Base-by-base conservation (phyloP, 805 yeast species). In the Ogataea saltuana region DNA sequence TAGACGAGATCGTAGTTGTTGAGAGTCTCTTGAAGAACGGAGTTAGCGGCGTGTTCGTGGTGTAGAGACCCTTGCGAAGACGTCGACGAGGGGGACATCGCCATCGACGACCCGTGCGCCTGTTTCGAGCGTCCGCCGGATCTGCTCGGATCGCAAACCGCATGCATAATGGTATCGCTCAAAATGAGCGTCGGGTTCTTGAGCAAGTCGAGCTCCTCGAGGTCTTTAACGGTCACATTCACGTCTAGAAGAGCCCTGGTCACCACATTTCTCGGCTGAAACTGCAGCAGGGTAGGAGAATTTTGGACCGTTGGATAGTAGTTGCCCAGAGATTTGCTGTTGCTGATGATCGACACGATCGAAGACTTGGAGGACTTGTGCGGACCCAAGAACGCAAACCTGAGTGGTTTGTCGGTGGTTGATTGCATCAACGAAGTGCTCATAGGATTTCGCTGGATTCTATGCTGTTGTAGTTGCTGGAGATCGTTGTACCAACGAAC, bases 251-350 rank as follows among this genome's bases (percentile, higher is more conserved):
- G 51, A 0, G 75, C 64, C 25, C 72, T 63, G 0, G 79, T 65
- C 13, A 59, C 48, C 0, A 48, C 50, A 11, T 66, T 56, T 13
- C 54, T 54, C 0, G 90, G 81, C 5, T 56, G 60, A 55, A 70
- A 85, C 15, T 78, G 78, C 46, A 81, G 71, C 29, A 84, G 58
- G 44, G 80, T 68, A 19, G 88, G 78, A 4, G 76, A 76, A 44
- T 81, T 80, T 42, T 72, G 75, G 33, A 75, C 68, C 3, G 91
- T 85, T 4, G 93, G 95, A 54, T 85, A 85, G 58, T 85, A 83
- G 0, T 85, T 84, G 45, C 83, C 89, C 38, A 79, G 34, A 1
- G 65, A 59, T 34, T 57, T 56, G 33, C 53, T 50, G 35, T 58
- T 60, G 31, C 59, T 43, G 16, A 62, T 43, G 13, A 61, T 61